These are phyloP conservation scores for Massarina eburnea DNA, from an alignment of 2,329 filamentous ascomycete genomes.

Conservation along the genomic window DNA sequence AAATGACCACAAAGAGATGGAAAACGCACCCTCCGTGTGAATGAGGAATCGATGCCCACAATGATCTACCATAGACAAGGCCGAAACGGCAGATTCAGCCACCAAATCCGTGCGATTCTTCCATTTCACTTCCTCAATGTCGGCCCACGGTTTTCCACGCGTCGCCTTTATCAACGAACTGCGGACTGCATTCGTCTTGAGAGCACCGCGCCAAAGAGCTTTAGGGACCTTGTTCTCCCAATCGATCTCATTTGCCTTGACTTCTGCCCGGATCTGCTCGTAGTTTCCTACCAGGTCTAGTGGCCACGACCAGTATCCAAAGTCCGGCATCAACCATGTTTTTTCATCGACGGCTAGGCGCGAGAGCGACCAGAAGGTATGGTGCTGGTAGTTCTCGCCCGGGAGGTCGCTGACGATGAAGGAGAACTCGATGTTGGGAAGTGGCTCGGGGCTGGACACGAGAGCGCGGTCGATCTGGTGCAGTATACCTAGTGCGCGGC, in stretches of 20 bases:
- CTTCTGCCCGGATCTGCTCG: constrained; percentile 15
- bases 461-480: constrained; percentile 58
- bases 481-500: constrained; percentile 49
- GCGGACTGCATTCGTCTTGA: constrained; percentile 26
- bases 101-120: constrained; percentile 12
- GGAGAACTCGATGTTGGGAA: constrained; percentile 57
- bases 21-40: constrained; percentile 51
- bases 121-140: constrained; percentile 18
- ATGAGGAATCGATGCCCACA: constrained; percentile 43
- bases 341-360: constrained; percentile 14
- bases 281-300: constrained; percentile 17
- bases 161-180: constrained; percentile 11
- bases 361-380: constrained; percentile 18
- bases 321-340: constrained; percentile 26
- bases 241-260: constrained; percentile 7
- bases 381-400: constrained; percentile 11
- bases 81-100: constrained; percentile 1
- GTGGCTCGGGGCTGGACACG: constrained; percentile 50
- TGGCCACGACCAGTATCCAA: constrained; percentile 26
- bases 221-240: constrained; percentile 21
- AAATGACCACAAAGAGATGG: background rate
- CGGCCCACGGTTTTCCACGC: constrained; percentile 17
- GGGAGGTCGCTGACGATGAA: constrained; percentile 48
- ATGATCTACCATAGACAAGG: constrained; percentile 23
- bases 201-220: constrained; percentile 35